These are phyloP conservation scores for Fusarium sp. DNA, from an alignment of 2,329 filamentous ascomycete species.

Conservation along the genomic window DNA sequence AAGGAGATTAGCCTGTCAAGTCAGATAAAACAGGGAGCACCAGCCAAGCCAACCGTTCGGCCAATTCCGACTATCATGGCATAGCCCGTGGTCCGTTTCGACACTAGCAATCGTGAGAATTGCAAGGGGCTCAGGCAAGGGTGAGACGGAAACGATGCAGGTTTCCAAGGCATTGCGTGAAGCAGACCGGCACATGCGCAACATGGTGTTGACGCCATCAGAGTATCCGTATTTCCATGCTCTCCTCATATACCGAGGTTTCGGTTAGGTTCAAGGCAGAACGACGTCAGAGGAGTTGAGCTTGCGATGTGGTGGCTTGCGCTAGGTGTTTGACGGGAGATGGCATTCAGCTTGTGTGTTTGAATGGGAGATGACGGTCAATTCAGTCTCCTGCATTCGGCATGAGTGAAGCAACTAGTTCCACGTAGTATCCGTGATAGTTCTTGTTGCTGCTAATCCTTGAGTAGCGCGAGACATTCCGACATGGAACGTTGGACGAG, in stretches of 20 bases:
- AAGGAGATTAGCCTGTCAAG: background rate
- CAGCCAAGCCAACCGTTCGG: constrained; percentile 29
- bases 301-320: constrained; percentile 18
- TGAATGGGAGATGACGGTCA: background rate
- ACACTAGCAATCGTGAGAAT: constrained; percentile 16
- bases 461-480: background rate
- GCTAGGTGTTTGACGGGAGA: constrained; percentile 1
- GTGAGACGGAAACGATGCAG: constrained; percentile 4
- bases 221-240: constrained; percentile 19
- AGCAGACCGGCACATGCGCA: constrained; percentile 6
- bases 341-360: background rate
- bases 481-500: background rate
- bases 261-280: background rate
- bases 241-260: constrained; percentile 8
- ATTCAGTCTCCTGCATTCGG: background rate
- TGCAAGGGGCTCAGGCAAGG: constrained; percentile 22
- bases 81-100: background rate
- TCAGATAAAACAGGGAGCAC: constrained; percentile 3
- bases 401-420: background rate
- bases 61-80: constrained; percentile 17
- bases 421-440: background rate
- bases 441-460: background rate
- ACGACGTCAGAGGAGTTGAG: constrained; percentile 20
- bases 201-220: constrained; percentile 32
- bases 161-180: constrained; percentile 31